Base-by-base conservation (phyloP, 1,139 yeast species). In the Wickerhamiella pararugosa region DNA sequence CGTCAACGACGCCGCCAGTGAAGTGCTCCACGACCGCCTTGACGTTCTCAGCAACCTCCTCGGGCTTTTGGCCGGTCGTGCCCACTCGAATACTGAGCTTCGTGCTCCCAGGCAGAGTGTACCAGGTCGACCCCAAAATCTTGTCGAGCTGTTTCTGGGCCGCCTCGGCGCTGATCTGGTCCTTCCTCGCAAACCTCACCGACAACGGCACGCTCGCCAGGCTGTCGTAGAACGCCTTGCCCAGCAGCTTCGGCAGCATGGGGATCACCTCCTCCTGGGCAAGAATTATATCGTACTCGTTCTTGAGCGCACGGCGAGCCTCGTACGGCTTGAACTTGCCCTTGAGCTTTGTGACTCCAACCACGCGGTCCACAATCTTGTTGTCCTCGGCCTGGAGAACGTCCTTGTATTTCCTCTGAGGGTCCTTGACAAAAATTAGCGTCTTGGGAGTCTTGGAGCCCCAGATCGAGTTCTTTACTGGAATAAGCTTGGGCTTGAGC, bases 251-350 rank as follows among this genome's bases (percentile, higher is more conserved):
- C 43, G 98, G 98, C 64, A 87, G 69, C 48, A 82, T 67, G 41
- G 86, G 76, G 44, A 84, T 68, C 39, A 87, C 69, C 34, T 80
- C 77, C 52, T 86, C 94, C 62, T 90, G 97, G 40, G 83, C 77
- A 41, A 90, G 60, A 59, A 90, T 83, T 47, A 86, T 53, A 54
- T 87, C 94, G 47, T 60, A 59, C 36, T 57, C 58, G 29, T 55
- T 53, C 8, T 57, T 50, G 35, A 66, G 58, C 40, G 54, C 58
- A 21, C 71, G 54, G 39, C 65, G 58, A 27, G 68, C 66, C 50
- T 66, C 69, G 47, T 53, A 66, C 3, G 66, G 61, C 58, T 64
- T 66, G 59, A 58, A 66, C 50, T 66, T 63, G 32, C 66, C 67
- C 48, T 63, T 60, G 42, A 66, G 59, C 51, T 66, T 63, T 34